Evolutionary conservation across 2,329 filamentous ascomycete genomes (phyloP).

Genomic region (Xylaria digitata): DNA sequence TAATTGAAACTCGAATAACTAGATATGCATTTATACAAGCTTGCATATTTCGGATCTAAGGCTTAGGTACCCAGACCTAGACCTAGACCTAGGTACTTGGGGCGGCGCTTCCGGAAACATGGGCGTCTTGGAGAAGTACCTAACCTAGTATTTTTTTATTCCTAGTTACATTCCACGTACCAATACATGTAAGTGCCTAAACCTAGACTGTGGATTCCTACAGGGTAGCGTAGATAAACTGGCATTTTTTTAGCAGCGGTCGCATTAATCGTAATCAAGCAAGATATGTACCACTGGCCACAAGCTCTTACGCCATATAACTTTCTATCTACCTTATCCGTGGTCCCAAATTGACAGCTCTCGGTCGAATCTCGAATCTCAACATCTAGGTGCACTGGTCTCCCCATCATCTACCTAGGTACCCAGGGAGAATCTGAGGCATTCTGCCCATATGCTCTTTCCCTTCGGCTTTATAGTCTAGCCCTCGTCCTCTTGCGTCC

Average conservation of each 20-base stretch:
- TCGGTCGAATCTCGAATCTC: conserved; percentile 10
- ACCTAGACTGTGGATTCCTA: conserved; percentile 23
- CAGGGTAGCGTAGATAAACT: conserved; percentile 30
- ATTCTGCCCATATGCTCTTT: conserved; percentile 22
- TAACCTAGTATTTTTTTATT: not conserved
- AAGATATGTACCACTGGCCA: conserved; percentile 26
- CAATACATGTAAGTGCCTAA: conserved; percentile 16
- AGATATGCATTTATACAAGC: no score
- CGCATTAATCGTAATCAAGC: conserved; percentile 37
- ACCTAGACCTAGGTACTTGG: no score
- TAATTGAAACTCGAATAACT: no score
- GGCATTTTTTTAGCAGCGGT: conserved; percentile 34
- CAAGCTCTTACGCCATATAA: conserved; percentile 29
- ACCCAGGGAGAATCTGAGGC: conserved; percentile 5
- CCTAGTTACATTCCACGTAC: not conserved
- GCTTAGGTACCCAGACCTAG: no score
- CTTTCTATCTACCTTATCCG: conserved; percentile 16
- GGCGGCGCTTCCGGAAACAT: no score
- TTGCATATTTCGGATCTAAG: no score
- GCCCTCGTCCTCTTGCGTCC: not conserved
- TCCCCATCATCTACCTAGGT: conserved; percentile 1
- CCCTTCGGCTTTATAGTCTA: conserved; percentile 12
- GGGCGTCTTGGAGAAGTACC: not conserved
- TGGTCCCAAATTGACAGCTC: conserved; percentile 18
- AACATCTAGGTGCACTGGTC: conserved; percentile 4